Evolutionary conservation across 169 alveolate species (phyloP), one percentile per base, ranked within the genome.

Genomic region (Cryptosporidium sp.): DNA sequence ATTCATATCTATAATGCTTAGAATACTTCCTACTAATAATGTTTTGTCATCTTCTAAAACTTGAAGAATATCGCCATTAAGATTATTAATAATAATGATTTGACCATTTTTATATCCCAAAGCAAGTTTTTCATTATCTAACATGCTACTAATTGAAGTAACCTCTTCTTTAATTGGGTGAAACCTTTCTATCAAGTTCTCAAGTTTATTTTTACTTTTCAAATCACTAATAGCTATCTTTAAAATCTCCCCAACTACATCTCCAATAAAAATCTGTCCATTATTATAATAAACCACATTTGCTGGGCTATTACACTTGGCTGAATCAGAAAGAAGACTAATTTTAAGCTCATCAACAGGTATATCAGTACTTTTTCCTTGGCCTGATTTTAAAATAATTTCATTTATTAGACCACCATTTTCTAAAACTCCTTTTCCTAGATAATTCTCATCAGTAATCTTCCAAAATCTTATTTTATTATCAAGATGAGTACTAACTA

Each of bases 101-200:
- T 21, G 62, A 42, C 86, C 86, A 33, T 26, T 60, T 23, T 52
- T 73, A 58, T 73, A 73, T 18, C 86, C 86, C n/a, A 73, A n/a
- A 53, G 35, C 45, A 12, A 73, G 58, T 1, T 42, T 23, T 12
- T 60, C 33, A 33, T n/a, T 9, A 69, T 39, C 51, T 12, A 18
- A 2, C 5, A 31, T 45, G 2, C 14, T 10, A 33, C 69, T 29
- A 31, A 73, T 33, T n/a, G 16, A 39, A 18, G 86, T 73, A 4
- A 73, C 33, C 16, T 65, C 72, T 29, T 37, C 51, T 29, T 65
- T 26, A 2, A 65, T 33, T 16, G 72, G 72, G 8, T 29, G 72
- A 35, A 35, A 35, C 51, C 51, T 65, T 14, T n/a, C 9, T 26
- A 14, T 0, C 0, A n/a, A 37, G 10, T 1, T n/a, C 48, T 33